These are phyloP conservation scores for Actinomucor elegans DNA, from an alignment of 371 early-diverging fungal genomes.

Conservation along the genomic window DNA sequence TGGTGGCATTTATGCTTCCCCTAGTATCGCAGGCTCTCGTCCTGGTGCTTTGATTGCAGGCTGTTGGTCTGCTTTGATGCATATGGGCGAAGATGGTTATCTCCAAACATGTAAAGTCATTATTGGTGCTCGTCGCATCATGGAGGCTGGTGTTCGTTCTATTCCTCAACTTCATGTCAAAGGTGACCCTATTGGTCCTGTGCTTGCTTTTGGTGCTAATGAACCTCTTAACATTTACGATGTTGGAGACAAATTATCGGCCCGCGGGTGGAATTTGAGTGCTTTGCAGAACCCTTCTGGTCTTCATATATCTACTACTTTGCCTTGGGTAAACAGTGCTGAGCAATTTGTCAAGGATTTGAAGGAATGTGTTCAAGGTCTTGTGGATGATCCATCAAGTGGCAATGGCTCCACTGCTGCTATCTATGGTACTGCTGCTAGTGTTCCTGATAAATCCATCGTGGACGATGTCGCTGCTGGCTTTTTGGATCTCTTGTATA, in stretches of 20 bases:
- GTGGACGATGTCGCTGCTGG: constrained; percentile 84
- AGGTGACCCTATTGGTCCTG: constrained; percentile 85
- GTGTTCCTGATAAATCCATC: constrained; percentile 82
- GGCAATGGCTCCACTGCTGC: constrained; percentile 81
- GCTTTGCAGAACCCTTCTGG: constrained; percentile 89
- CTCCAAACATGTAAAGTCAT: constrained; percentile 80
- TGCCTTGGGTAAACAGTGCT: constrained; percentile 72
- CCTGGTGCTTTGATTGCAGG: constrained; percentile 95
- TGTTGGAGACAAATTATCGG: constrained; percentile 76
- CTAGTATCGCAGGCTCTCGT: constrained; percentile 90
- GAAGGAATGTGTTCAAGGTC: constrained; percentile 64
- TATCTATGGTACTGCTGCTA: constrained; percentile 89
- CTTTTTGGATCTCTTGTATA: constrained; percentile 85
- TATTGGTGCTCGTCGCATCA: constrained; percentile 71
- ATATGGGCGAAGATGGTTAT: constrained; percentile 88
- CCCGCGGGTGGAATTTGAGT: constrained; percentile 85
- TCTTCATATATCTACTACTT: constrained; percentile 90
- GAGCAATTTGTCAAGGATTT: constrained; percentile 82
- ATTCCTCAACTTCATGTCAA: constrained; percentile 80
- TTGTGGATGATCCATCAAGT: constrained; percentile 68
- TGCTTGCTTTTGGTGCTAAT: constrained; percentile 83
- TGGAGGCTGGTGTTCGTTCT: constrained; percentile 62
- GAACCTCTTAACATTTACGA: constrained; percentile 77
- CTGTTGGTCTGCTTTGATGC: constrained; percentile 93
- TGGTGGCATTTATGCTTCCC: constrained; percentile 96